Evolutionary conservation across 1,139 yeast species (phyloP), one percentile per base, ranked within the genome.

Genomic region (Geotrichum europaeum): DNA sequence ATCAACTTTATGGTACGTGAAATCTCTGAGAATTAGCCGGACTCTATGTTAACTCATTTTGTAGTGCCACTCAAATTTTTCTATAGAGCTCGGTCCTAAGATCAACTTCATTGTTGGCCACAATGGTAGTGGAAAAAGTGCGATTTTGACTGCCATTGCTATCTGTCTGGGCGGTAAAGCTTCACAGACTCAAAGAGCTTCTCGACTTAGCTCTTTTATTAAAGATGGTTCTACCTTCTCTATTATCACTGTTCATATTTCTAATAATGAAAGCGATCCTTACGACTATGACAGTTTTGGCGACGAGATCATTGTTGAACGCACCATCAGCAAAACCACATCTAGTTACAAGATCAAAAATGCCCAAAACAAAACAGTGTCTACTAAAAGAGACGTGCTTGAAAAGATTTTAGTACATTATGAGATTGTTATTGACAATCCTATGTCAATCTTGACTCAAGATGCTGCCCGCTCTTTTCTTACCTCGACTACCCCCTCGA

Each of bases 101-200:
- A 80, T 94, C 65, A 95, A 94, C 73, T 90, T 95, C 69, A 89
- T 95, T 61, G 89, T 91, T 47, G 99, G 99, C 13, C 82, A 89
- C 65, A 95, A 95, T 69, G 99, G 99, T 2, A 86, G 96, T 43
- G 99, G 99, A 40, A 95, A 95, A 70, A 86, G 95, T 73, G 97
- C 99, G 0, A 81, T 95, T 36, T 76, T 95, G 64, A 92, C 98
- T 0, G 98, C 97, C 0, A 84, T 95, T 6, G 85, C 95, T 2
- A 87, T 91, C 13, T 96, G 97, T 6, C 76, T 94, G 10, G 99
- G 99, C n/a, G 96, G 96, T 0, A 88, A 86, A 68, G 97, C 98
- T 0, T 80, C 86, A n/a, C 91, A 85, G 60, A 94, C 99, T 0
- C 87, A 87, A 68, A 81, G 99, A 72, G 98, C 96, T 4, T 78